Conservation (phyloP, 2,329 filamentous ascomycete genomes). For the Sarocladium kiliense region DNA sequence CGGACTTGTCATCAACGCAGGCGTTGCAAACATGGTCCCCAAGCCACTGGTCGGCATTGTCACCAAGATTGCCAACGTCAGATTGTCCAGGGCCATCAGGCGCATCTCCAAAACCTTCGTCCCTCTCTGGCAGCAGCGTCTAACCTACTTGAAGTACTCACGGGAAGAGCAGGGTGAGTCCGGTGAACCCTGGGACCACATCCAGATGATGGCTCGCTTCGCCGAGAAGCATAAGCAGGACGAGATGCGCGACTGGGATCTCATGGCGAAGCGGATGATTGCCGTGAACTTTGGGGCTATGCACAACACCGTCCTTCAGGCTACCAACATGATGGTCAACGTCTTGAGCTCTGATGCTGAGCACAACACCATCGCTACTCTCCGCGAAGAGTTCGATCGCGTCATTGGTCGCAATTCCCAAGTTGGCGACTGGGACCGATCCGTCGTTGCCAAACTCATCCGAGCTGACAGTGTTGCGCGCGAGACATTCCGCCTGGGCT, state of each 20-base stretch:
- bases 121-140: conserved; percentile 18
- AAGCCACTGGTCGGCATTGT: conserved; percentile 24
- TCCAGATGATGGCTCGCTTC: conserved; percentile 37
- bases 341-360: conserved; percentile 29
- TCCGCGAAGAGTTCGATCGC: conserved; percentile 31
- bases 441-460: conserved; percentile 29
- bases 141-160: conserved; percentile 14
- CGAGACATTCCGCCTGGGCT: conserved; percentile 29
- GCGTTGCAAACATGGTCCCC: conserved; percentile 24
- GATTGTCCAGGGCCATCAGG: conserved; percentile 16
- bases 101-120: conserved; percentile 22
- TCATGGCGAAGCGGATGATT: conserved; percentile 25
- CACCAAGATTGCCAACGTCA: conserved; percentile 20
- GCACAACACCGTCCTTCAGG: conserved; percentile 34
- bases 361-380: conserved; percentile 27
- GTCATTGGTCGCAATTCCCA: conserved; percentile 20
- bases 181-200: conserved; percentile 28
- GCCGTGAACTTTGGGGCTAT: conserved; percentile 31
- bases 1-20: conserved; percentile 26
- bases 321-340: conserved; percentile 34
- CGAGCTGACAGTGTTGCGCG: conserved; percentile 35
- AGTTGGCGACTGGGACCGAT: conserved; percentile 31
- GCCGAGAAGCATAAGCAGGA: conserved; percentile 30
- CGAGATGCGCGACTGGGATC: conserved; percentile 25
- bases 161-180: conserved; percentile 12